Evolutionary conservation across 2,329 filamentous ascomycete species (phyloP).

Genomic region (Trichoderma afroharzianum): DNA sequence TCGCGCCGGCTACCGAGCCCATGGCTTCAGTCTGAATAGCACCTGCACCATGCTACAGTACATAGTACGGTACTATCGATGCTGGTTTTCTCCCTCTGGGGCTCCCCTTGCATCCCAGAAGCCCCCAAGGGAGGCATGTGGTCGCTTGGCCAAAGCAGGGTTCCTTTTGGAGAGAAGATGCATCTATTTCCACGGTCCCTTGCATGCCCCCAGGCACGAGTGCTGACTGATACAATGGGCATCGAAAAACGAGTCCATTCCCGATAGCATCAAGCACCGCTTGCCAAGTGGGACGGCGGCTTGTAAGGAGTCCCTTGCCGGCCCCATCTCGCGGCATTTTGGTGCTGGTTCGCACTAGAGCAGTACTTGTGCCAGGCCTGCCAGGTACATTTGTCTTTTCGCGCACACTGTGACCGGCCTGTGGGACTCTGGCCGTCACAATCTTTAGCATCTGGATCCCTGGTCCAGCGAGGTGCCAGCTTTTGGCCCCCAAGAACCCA

Average conservation of each 20-base stretch:
- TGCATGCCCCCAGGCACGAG: neutral
- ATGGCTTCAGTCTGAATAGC: neutral
- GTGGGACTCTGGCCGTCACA: neutral
- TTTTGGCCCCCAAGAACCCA: neutral
- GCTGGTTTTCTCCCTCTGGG: neutral
- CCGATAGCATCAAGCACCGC: neutral
- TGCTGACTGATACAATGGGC: neutral
- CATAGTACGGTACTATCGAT: neutral
- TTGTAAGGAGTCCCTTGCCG: neutral
- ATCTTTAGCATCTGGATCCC: neutral
- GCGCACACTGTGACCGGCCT: neutral
- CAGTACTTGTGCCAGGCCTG: neutral
- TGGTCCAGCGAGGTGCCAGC: neutral
- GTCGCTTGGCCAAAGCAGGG: neutral
- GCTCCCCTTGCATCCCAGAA: neutral
- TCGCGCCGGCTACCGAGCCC: slow-evolving; percentile 9
- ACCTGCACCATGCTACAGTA: neutral
- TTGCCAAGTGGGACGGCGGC: slow-evolving; percentile 6
- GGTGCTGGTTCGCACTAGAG: neutral
- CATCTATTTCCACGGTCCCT: neutral
- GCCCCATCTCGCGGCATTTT: slow-evolving; percentile 3
- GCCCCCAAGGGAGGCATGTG: slow-evolving; percentile 1
- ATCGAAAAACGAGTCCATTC: neutral
- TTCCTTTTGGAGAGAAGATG: neutral
- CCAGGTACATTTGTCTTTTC: neutral